Conservation (phyloP, 2,329 filamentous ascomycete species). For the Fusarium miscanthi region DNA sequence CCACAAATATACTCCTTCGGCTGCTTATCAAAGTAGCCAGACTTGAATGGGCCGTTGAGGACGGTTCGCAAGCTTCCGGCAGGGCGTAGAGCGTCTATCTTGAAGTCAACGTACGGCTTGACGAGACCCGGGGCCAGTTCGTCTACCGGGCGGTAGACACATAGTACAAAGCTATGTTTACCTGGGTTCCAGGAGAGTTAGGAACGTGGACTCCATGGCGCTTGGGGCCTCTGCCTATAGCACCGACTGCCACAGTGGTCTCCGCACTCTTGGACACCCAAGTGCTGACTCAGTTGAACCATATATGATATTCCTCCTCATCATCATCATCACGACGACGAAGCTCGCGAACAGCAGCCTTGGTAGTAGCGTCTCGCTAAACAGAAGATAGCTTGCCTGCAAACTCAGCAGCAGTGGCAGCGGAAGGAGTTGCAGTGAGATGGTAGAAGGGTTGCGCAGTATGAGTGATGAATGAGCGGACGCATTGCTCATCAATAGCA, state of each 20-base stretch:
- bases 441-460: no score
- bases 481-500: no score
- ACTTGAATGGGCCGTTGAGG: not conserved
- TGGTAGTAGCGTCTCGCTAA: not conserved
- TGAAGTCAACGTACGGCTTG: not conserved
- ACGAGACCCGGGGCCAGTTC: not conserved
- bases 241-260: not conserved
- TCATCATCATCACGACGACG: not conserved
- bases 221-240: not conserved
- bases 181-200: not conserved
- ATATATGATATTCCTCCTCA: not conserved
- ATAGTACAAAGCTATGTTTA: not conserved
- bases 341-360: not conserved
- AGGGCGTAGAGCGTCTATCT: not conserved
- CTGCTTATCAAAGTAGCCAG: not conserved
- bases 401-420: not conserved
- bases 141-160: not conserved
- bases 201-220: not conserved
- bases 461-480: no score
- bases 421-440: no score
- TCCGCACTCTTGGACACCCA: not conserved
- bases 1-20: no score
- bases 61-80: not conserved
- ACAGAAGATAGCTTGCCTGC: not conserved
- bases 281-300: not conserved